phyloP scores from a whole-genome alignment of 768 basidiomycete genomes.

The Omphalotus guepiniiformis region DNA sequence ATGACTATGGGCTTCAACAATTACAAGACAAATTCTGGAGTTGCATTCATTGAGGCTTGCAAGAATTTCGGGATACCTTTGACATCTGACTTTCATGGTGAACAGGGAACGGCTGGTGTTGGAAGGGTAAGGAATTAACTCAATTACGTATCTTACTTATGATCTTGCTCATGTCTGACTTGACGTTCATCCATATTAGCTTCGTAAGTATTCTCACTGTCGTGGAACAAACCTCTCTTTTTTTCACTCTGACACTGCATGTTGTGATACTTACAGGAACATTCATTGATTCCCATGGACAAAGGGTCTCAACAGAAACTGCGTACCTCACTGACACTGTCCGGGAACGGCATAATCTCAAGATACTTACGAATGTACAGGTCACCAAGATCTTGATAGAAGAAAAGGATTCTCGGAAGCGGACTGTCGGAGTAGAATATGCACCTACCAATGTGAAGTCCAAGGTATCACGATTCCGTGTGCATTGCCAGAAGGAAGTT shows the following conservation, averaged over 20 bases:
- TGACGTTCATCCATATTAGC: neutral
- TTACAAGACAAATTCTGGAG: constrained; percentile 37
- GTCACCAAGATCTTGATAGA: constrained; percentile 54
- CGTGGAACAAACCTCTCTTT: neutral
- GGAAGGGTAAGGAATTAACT: constrained; percentile 42
- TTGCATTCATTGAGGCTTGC: constrained; percentile 12
- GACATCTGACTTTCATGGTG: constrained; percentile 53
- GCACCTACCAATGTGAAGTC: constrained; percentile 19
- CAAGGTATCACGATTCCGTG: constrained; percentile 33
- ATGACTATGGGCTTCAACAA: constrained; percentile 57
- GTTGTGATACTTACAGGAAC: constrained; percentile 59
- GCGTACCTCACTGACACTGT: constrained; percentile 63
- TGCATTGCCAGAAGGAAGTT: constrained; percentile 49
- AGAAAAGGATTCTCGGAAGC: constrained; percentile 25
- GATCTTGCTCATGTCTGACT: neutral
- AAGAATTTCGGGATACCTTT: neutral
- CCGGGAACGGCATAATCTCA: constrained; percentile 56
- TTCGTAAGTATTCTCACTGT: neutral
- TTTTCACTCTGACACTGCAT: neutral
- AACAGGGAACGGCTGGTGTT: constrained; percentile 55
- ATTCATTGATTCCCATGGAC: constrained; percentile 46
- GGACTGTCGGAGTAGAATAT: constrained; percentile 57
- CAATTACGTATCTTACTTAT: neutral
- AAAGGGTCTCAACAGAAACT: constrained; percentile 54
- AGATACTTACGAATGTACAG: constrained; percentile 45